Conservation (phyloP, 2,329 filamentous ascomycete species). For the Colletotrichum agaves region DNA sequence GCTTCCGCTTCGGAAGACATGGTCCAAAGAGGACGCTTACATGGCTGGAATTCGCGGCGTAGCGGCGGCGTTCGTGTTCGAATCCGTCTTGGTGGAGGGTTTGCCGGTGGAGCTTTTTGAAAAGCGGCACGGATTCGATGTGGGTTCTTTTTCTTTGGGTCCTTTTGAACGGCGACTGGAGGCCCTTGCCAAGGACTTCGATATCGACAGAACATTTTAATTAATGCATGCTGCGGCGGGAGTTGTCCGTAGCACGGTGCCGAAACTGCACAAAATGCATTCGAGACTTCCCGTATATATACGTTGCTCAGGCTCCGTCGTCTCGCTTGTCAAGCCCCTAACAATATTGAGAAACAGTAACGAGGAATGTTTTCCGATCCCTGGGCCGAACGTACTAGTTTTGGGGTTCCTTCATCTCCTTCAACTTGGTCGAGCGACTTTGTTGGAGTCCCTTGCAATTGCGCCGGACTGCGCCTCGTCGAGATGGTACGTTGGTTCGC, state of each 20-base stretch:
- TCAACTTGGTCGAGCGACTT: neutral
- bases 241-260: no score
- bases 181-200: neutral
- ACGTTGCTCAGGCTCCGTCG: neutral
- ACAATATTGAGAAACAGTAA: neutral
- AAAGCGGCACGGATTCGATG: conserved; percentile 2
- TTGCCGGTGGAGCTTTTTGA: neutral
- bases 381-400: conserved; percentile 1
- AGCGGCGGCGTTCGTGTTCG: conserved; percentile 25
- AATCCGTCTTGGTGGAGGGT: conserved; percentile 22
- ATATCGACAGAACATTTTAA: no score
- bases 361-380: conserved; percentile 11
- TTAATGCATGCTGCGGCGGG: no score
- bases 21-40: conserved; percentile 13
- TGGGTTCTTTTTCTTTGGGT: neutral
- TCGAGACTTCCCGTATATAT: neutral
- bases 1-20: conserved; percentile 17
- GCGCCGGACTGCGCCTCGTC: conserved; percentile 6
- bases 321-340: conserved; percentile 1
- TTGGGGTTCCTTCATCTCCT: conserved; percentile 24
- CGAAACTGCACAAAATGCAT: neutral
- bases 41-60: conserved; percentile 20
- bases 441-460: neutral
- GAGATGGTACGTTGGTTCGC: neutral
- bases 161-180: neutral